Base-by-base conservation (phyloP, 257 asterid genomes). In the Solanum ossicruentum region DNA sequence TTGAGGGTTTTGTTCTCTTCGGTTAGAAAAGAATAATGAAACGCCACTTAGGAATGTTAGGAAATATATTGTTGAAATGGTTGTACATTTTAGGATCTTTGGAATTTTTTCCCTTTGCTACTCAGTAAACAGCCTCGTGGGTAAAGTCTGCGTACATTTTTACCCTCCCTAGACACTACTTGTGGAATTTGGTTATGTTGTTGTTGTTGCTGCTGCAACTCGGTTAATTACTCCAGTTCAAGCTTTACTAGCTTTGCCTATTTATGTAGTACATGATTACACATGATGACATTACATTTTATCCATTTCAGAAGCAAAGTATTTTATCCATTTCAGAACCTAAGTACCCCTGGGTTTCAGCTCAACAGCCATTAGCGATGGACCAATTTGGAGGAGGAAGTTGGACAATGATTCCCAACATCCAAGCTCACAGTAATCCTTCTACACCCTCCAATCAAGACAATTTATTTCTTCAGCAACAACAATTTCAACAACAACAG, bases 341-440 rank as follows among this genome's bases (percentile, higher is more conserved):
- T 15, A 52, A 51, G 83, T 78, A 78, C 66, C 28, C 10, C 43
- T 47, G 26, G 83, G 28, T 78, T 78, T 20, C 83, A 16, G 65
- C 83, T 52, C 49, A 69, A n/a, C 80, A 69, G 85, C 71, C 54
- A 54, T 26, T n/a, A 87, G 49, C 12, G 39, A 95, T 95, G 98
- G 98, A 95, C 66, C 92, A 93, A 26, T 95, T 87, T 63, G 98
- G 94, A 12, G 94, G 95, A 81, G 98, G 96, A 72, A 92, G 90
- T 86, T 95, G 98, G 98, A 49, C 92, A 12, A 93, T 92, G 98
- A 92, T 93, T 88, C 97, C 98, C 88, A 93, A 86, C 93, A 89
- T 95, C 16, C 96, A 90, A 90, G 45, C 95, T 84, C 94, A 89
- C 77, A 93, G 98, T 84, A 93, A 92, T 87, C 98, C 97, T 23